These are phyloP conservation scores for Tetrapisispora namnaoensis DNA, from an alignment of 805 yeast species.

Conservation along the genomic window DNA sequence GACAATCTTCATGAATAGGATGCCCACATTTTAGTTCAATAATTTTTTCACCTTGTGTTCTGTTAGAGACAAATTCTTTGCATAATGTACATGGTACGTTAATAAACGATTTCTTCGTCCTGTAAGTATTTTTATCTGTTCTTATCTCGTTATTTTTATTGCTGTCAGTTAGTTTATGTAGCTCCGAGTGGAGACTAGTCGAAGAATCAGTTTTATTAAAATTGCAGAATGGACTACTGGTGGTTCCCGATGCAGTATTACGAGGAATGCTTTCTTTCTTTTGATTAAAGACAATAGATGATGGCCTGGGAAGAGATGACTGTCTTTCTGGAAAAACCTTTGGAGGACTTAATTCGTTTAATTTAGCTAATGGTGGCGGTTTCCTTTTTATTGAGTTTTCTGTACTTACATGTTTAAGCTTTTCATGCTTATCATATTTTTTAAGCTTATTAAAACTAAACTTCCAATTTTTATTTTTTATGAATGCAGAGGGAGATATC, in stretches of 20 bases:
- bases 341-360: not conserved
- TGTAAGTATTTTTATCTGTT: not conserved
- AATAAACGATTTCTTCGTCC: conserved; percentile 19
- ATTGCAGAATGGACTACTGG: conserved; percentile 11
- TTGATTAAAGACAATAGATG: conserved; percentile 2
- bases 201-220: conserved; percentile 2
- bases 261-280: not conserved
- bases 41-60: conserved; percentile 36
- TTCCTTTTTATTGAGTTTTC: not conserved
- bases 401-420: not conserved
- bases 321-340: conserved; percentile 15
- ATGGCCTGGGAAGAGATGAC: conserved; percentile 24
- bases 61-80: conserved; percentile 39
- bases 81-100: conserved; percentile 35
- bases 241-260: conserved; percentile 5
- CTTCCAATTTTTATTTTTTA: conserved; percentile 18
- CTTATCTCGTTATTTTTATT: too few relatives aligned
- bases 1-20: conserved; percentile 49
- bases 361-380: not conserved
- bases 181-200: not conserved
- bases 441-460: not conserved
- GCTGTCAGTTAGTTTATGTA: not conserved
- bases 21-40: conserved; percentile 47
- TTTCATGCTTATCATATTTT: not conserved
- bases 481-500: conserved; percentile 12